These are phyloP conservation scores for Yamadazyma ubonensis DNA, from an alignment of 805 yeast genomes.

Conservation along the genomic window DNA sequence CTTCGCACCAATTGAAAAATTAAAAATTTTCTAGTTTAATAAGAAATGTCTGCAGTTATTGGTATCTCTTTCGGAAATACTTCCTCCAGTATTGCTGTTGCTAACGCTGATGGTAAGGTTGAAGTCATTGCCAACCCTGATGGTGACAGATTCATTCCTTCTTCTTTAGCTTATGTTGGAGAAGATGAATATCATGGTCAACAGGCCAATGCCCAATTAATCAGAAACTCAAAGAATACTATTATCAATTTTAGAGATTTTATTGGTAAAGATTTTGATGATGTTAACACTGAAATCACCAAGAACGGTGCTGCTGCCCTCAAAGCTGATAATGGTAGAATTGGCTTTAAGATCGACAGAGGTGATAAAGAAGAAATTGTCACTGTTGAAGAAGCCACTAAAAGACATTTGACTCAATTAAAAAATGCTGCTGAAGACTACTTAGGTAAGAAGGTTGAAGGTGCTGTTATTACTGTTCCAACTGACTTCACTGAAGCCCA, in stretches of 20 bases:
- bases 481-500: conserved; percentile 79
- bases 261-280: conserved; percentile 70
- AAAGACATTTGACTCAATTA: conserved; percentile 80
- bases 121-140: conserved; percentile 99
- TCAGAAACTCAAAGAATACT: conserved; percentile 87
- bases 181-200: conserved; percentile 96
- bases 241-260: conserved; percentile 91
- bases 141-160: conserved; percentile 96
- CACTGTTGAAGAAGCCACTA: conserved; percentile 73
- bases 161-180: conserved; percentile 88
- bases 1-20: conserved; percentile 8
- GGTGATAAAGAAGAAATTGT: conserved; percentile 51
- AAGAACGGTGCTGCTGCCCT: conserved; percentile 58
- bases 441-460: conserved; percentile 75
- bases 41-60: conserved; percentile 49
- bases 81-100: conserved; percentile 89
- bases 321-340: conserved; percentile 58
- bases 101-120: conserved; percentile 81
- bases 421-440: conserved; percentile 90
- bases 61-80: conserved; percentile 98
- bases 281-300: conserved; percentile 57
- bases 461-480: conserved; percentile 88
- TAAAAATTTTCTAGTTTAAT: conserved; percentile 1
- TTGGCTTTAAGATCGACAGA: conserved; percentile 60
- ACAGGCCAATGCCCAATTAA: conserved; percentile 88